Evolutionary conservation across 345 rosid species (phyloP), one percentile per base, ranked within the genome.

Genomic region (Gossypium australe): DNA sequence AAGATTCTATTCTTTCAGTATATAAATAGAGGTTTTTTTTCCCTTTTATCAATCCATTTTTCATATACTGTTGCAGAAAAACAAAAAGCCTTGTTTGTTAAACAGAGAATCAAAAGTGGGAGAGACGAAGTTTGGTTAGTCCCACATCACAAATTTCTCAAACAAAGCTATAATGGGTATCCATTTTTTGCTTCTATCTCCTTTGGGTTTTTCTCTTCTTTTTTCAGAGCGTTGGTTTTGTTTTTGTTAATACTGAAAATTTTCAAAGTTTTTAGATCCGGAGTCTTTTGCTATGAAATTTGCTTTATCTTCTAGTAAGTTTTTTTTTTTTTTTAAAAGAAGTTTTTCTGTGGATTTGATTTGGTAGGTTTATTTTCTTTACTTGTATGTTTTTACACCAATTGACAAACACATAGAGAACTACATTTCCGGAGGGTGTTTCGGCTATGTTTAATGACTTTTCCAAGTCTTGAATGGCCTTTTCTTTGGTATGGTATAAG

Each of bases 151-250:
- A 70, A 74, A 75, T 66, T 67, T 56, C 51, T 77, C 82, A 51
- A 73, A 67, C 13, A 81, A 27, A 70, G 59, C 77, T 70, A 43
- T 71, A 80, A 88, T 85, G 94, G 90, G 97, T 88, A 81, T 52
- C 85, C 84, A 38, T 51, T 67, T 25, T 22, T 20, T 25, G 29
- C 57, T 62, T 75, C 71, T 45, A 67, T 76, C 57, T 77, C 72
- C 45, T 76, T 79, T 73, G 76, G 61, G 64, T 70, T 34, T 61
- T 44, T 76, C 11, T 56, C 7, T 18, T 56, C 11, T 3, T 9
- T 9, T 14, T 17, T 17, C 2, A 45, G 75, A 73, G 60, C 22
- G 38, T 74, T 57, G 62, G 64, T 73, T 70, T 71, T 20, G 29
- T 57, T 72, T 77, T 64, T 64, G 14, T 17, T 51, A 29, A 24